Evolutionary conservation across 768 basidiomycete genomes (phyloP), one percentile per base, ranked within the genome.

Genomic region (Leccinum rimulosum): DNA sequence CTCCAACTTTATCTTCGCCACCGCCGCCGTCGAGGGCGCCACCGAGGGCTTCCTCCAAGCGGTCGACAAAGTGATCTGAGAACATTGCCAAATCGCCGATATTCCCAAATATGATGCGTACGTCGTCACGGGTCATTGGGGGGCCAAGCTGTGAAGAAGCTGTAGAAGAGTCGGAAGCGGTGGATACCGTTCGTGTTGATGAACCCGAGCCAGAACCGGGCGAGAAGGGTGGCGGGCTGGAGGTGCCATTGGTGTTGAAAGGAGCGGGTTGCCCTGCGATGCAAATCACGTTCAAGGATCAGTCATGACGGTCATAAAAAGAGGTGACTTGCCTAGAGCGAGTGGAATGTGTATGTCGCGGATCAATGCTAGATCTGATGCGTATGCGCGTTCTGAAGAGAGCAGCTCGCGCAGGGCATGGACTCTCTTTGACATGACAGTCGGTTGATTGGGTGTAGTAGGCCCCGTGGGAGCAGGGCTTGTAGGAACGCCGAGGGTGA

Each of bases 361-460:
- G 61, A 93, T 84, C 55, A 93, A 77, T 15, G 86, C 87, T 28
- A 94, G 78, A 77, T 93, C 92, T n/a, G 85, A 85, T 12, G 91
- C 87, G 72, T 93, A 93, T 1, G 89, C 87, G 28, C 88, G 79
- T 68, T 94, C 91, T 22, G 89, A 89, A 11, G 87, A 84, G 49
- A 93, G 79, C 28, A 94, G 74, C 63, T 94, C 92, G 53, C 84
- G 82, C 22, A 93, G 76, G 9, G 91, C 91, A 70, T 93, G 88
- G 25, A 84, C 80, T 38, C 92, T 82, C 74, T 93, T 93, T 28
- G 86, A 81, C 67, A 84, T 72, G 60, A 66, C 56, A 25, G 74
- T 60, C 50, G 72, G 71, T 58, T 62, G 77, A 22, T 73, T 66
- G n/a, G 75, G 68, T 12, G 69, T 66, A 38, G 60, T 47, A 40